Base-by-base conservation (phyloP, 352 stramenopile genomes). In the Phytophthora sojae region DNA sequence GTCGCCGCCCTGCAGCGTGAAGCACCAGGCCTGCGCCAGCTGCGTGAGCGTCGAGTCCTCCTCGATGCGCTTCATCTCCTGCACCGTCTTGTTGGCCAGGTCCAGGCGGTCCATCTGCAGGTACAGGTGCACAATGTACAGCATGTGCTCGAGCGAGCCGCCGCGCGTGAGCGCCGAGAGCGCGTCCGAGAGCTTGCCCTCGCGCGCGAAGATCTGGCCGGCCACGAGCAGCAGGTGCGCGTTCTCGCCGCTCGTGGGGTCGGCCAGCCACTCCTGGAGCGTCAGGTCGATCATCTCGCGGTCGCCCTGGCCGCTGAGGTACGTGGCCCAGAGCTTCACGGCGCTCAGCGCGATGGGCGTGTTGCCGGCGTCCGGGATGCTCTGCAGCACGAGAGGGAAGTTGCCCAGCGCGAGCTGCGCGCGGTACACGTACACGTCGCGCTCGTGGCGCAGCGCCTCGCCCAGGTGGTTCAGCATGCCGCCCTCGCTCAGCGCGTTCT, bases 21-120 rank as follows among this genome's bases (percentile, higher is more conserved):
- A 60, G 47, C 97, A 82, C 82, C 98, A 99, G 6, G 97, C 94
- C 49, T 87, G 81, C 42, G 91, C 89, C 29, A 99, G 78, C 82
- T 99, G 96, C 19, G 96, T 98, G 51, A 99, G 82, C 57, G 98
- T 98, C 58, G 94, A 94, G 83, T 99, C 97, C 77, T 99, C 97
- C 76, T 99, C 97, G 25, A 93, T 92, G 64, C 86, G 81, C 65
- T 92, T 86, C 86, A 99, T 93, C 59, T 97, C 78, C 44, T 88
- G 72, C 35, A 99, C 81, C 47, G 93, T 81, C 71, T 97, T 90
- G 47, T 89, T 67, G 4, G 96, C 97, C 42, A 99, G 78, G 77
- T 99, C 97, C 6, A 95, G 35, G 9, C 97, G 91, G 76, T 99
- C 94, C 72, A 99, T 97, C 71, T 97, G 90, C 55, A 99, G 77